Conservation (phyloP, 2,329 filamentous ascomycete species). For the Colletotrichum eleusines region DNA sequence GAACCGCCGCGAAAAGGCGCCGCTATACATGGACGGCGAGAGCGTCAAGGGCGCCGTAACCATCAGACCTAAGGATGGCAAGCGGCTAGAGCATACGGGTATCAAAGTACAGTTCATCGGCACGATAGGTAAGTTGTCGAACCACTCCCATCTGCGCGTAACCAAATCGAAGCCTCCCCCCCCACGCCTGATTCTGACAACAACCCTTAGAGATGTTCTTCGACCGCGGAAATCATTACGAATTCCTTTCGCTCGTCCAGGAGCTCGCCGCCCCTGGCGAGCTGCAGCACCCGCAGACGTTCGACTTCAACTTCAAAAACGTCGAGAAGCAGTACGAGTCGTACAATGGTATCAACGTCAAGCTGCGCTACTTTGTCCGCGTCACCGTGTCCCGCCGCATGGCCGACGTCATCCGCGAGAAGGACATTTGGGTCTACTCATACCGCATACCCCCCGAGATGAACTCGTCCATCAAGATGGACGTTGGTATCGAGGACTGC, state of each 20-base stretch:
- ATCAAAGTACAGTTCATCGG: constrained; percentile 99
- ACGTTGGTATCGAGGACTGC: constrained; percentile 99
- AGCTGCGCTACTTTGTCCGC: constrained; percentile 97
- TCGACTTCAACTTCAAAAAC: constrained; percentile 99
- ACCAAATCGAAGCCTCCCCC: neutral
- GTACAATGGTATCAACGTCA: constrained; percentile 99
- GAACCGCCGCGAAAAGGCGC: constrained; percentile 95
- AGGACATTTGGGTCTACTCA: constrained; percentile 99
- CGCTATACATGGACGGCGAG: constrained; percentile 97
- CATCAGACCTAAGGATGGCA: constrained; percentile 96
- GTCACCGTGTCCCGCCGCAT: constrained; percentile 97
- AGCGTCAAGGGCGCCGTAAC: constrained; percentile 97
- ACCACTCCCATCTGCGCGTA: neutral
- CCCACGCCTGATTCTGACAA: neutral
- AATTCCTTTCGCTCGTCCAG: constrained; percentile 96
- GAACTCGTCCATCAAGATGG: constrained; percentile 99
- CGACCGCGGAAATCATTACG: constrained; percentile 98
- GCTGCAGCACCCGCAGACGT: constrained; percentile 97
- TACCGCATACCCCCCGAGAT: constrained; percentile 98
- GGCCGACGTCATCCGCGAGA: constrained; percentile 98
- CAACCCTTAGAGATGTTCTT: constrained; percentile 91
- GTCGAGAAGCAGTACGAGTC: constrained; percentile 99
- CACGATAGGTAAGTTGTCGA: constrained; percentile 80
- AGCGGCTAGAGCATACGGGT: constrained; percentile 95
- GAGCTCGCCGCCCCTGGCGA: constrained; percentile 97